Evolutionary conservation across 2,329 filamentous ascomycete genomes (phyloP).

Genomic region (Cucurbitaria berberidis): DNA sequence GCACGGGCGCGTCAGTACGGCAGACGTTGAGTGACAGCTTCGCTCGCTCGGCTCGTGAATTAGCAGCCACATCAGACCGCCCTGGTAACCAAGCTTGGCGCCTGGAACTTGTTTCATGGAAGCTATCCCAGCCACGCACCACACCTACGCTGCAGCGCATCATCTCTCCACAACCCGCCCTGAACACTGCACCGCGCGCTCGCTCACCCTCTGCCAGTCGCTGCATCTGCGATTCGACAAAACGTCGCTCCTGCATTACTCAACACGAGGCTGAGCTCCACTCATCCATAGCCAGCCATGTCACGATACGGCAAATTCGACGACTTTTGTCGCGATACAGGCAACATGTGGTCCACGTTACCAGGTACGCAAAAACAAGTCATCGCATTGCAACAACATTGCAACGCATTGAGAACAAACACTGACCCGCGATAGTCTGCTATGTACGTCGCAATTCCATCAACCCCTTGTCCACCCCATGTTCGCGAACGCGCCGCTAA

Average conservation of each 20-base stretch:
- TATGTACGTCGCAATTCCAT: conserved; percentile 50
- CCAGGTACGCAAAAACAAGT: conserved; percentile 41
- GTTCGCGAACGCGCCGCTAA: conserved; percentile 34
- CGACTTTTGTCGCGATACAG: conserved; percentile 59
- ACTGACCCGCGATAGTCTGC: conserved; percentile 51
- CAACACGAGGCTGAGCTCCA: conserved; percentile 34
- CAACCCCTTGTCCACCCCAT: conserved; percentile 13
- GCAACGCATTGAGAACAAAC: conserved; percentile 14
- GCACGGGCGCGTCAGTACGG: conserved; percentile 7
- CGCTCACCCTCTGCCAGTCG: conserved; percentile 8
- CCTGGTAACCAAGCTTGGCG: conserved; percentile 23
- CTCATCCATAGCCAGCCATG: conserved; percentile 35
- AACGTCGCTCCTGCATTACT: conserved; percentile 21
- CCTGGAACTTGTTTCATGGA: conserved; percentile 26
- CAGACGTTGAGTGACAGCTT: conserved; percentile 1
- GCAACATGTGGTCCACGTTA: conserved; percentile 49
- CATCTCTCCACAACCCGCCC: conserved; percentile 21
- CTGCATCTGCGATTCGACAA: conserved; percentile 6
- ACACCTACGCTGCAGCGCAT: conserved; percentile 25
- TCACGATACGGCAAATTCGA: conserved; percentile 47
- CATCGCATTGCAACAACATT: background rate
- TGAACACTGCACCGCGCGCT: conserved; percentile 10
- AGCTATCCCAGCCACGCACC: conserved; percentile 21
- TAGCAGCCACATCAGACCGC: conserved; percentile 17
- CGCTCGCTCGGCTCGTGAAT: conserved; percentile 1